These are phyloP conservation scores for Telopea speciosissima DNA, from an alignment of 177 flowering plant genomes.

Conservation along the genomic window DNA sequence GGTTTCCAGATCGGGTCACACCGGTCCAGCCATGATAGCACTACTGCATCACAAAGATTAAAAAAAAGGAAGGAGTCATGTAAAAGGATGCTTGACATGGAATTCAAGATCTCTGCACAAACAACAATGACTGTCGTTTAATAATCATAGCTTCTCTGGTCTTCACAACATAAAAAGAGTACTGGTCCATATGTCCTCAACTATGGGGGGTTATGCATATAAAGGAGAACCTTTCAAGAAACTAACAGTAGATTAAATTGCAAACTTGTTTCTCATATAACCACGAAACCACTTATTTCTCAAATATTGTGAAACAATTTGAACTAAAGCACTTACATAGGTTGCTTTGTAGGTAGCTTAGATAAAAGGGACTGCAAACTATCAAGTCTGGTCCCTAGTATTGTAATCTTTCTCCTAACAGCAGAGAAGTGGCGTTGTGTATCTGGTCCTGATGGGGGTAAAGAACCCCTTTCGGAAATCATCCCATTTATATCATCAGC, in stretches of 20 bases:
- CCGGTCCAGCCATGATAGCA: no score
- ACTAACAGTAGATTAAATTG: background rate
- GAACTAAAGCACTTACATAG: constrained; percentile 44
- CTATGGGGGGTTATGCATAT: background rate
- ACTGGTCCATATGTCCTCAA: background rate
- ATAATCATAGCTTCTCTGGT: background rate
- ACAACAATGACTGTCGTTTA: background rate
- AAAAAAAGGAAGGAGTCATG: no score
- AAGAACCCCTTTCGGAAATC: constrained; percentile 62
- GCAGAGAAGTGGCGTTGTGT: constrained; percentile 77
- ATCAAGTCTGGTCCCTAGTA: constrained; percentile 82
- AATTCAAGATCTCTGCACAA: no score
- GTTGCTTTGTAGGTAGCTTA: constrained; percentile 70
- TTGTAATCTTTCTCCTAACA: constrained; percentile 77
- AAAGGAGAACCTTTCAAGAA: background rate
- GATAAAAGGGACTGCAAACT: constrained; percentile 65
- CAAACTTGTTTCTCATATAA: background rate
- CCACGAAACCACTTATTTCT: background rate
- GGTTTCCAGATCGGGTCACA: no score
- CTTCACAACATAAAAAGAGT: background rate
- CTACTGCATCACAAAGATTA: no score
- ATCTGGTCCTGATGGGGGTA: constrained; percentile 71
- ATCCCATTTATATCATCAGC: constrained; percentile 82
- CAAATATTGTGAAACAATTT: background rate
- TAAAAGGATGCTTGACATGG: no score